A percentile compares a stretch with the other conserved stretches of the same genome.
Conservation (phyloP, 2,329 filamentous ascomycete species). For the Penicillium sp. region DNA sequence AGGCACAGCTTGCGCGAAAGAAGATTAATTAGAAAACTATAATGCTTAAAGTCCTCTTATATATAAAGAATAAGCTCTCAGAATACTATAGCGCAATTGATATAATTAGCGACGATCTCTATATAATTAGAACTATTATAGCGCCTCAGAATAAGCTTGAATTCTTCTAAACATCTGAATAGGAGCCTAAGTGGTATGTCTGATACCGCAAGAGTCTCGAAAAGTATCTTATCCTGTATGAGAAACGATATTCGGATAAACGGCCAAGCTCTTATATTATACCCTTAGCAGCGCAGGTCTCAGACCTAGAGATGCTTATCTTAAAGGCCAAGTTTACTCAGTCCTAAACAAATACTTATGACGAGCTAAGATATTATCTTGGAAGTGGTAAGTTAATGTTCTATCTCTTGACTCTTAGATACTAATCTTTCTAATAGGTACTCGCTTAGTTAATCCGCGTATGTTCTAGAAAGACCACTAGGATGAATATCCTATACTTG, state of each 20-base stretch:
- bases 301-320: too few relatives aligned
- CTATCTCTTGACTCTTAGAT: neutral
- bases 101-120: slow-evolving; percentile 15
- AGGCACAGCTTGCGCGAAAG: slow-evolving; percentile 13
- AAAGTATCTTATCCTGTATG: slow-evolving; percentile 3
- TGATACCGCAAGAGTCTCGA: slow-evolving; percentile 8
- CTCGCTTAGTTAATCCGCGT: neutral
- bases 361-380: slow-evolving; percentile 16
- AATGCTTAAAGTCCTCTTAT: slow-evolving; percentile 9
- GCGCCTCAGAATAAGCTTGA: slow-evolving; percentile 15
- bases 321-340: too few relatives aligned
- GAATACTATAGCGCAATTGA: slow-evolving; percentile 18
- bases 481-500: neutral
- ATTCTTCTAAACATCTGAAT: slow-evolving; percentile 19
- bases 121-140: slow-evolving; percentile 20
- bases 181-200: neutral
- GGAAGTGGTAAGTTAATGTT: slow-evolving; percentile 10
- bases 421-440: slow-evolving; percentile 8
- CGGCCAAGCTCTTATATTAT: too few relatives aligned
- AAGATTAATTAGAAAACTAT: slow-evolving; percentile 13
- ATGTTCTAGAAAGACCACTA: slow-evolving; percentile 3
- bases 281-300: too few relatives aligned
- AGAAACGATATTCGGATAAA: neutral
- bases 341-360: neutral
- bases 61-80: slow-evolving; percentile 11